Evolutionary conservation across 2,329 filamentous ascomycete species (phyloP), one percentile per base, ranked within the genome.

Genomic region (Aspergillus floridensis): DNA sequence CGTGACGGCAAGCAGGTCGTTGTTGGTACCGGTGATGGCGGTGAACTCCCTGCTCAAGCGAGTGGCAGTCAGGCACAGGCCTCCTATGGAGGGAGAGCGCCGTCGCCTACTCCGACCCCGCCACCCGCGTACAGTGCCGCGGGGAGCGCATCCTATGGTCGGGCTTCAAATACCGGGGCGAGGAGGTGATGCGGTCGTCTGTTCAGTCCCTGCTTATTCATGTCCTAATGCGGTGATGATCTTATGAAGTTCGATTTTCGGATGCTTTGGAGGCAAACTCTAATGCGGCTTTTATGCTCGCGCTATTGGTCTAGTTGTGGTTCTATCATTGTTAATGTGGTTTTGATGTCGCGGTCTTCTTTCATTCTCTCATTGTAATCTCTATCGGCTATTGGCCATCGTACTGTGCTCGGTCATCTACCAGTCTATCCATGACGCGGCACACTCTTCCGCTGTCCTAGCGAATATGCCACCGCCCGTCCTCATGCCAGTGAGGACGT

Each of bases 1-100:
- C 77, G 74, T 47, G 77, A 81, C 56, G 80, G 80, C 7, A 71
- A 80, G 59, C 75, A 81, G 64, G 74, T 82, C 11, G 72, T 82
- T 31, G 80, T 82, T 11, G 79, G 80, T 31, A 66, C 70, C 29
- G 80, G 78, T 31, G 79, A 81, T 62, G 79, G 79, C 29, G 78
- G 78, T 21, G 66, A 74, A n/a, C 56, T 75, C 5, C 65, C 72
- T 12, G 53, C 65, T 46, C 64, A 58, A 21, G 57, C 53, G 24
- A 38, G 52, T 31, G 59, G 64, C 26, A 60, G 67, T 35, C 59
- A 59, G 22, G 59, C 66, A 26, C 58, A 61, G 26, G 57, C 66
- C 52, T 38, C 54, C 11, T 59, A 56, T 38, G 57, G 62, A 29
- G 63, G 55, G 19, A 67, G 73, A 59, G 66, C 69, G 14, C 70